These are phyloP conservation scores for Triadica sebifera DNA, from an alignment of 345 rosid genomes.

Conservation along the genomic window DNA sequence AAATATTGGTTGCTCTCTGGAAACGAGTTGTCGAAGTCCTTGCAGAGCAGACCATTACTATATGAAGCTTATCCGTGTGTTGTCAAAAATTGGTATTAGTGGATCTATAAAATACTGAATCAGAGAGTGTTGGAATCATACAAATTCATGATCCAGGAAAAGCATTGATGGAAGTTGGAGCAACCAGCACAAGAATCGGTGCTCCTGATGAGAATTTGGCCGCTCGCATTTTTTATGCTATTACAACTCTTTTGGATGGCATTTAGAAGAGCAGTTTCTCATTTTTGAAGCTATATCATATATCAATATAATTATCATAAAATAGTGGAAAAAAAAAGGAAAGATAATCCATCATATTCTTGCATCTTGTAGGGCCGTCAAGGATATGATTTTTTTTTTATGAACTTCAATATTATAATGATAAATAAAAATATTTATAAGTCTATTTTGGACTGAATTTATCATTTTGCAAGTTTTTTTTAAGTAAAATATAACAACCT, in stretches of 20 bases:
- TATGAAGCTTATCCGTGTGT: slow-evolving; percentile 39
- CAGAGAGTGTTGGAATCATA: slow-evolving; percentile 25
- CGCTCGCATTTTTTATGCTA: slow-evolving; percentile 41
- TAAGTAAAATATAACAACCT: no score
- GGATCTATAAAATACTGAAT: slow-evolving; percentile 40
- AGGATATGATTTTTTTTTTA: no score
- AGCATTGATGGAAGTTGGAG: slow-evolving; percentile 45
- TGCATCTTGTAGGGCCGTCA: no score
- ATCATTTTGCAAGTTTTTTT: no score
- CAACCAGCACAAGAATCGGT: slow-evolving; percentile 40
- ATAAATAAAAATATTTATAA: no score
- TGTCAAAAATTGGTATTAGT: slow-evolving; percentile 51
- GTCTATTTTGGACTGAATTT: no score
- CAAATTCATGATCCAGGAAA: slow-evolving; percentile 39
- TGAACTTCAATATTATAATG: no score
- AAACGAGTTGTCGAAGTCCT: slow-evolving; percentile 26
- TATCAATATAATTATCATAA: no score
- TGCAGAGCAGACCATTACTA: slow-evolving; percentile 29
- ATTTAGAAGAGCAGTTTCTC: slow-evolving; percentile 22
- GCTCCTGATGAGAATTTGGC: slow-evolving; percentile 49
- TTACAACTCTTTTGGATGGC: slow-evolving; percentile 44
- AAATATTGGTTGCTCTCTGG: slow-evolving; percentile 42
- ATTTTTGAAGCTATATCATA: neutral
- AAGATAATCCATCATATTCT: no score
- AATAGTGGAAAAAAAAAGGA: no score